A percentile compares a stretch with the other conserved stretches of the same genome.
Conservation (phyloP, 208 protist species). For the Leishmania amazonensis region DNA sequence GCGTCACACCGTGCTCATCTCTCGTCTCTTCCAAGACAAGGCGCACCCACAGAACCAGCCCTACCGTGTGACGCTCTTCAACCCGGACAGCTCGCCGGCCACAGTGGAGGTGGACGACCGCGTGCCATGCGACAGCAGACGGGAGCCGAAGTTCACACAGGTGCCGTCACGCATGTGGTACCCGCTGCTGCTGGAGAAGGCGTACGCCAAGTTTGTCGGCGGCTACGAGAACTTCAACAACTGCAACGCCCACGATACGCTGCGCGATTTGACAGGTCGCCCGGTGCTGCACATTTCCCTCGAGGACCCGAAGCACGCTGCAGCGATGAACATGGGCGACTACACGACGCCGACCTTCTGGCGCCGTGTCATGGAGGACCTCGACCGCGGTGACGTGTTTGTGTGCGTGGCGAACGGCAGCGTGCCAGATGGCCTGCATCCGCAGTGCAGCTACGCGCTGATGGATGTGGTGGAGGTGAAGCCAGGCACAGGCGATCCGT, state of each 20-base stretch:
- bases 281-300: slow-evolving; percentile 82
- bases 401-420: slow-evolving; percentile 64
- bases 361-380: slow-evolving; percentile 56
- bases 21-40: slow-evolving; percentile 72
- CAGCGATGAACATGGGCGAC: slow-evolving; percentile 72
- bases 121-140: slow-evolving; percentile 64
- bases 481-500: slow-evolving; percentile 40
- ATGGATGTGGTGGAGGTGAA: slow-evolving; percentile 62
- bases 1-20: slow-evolving; percentile 62
- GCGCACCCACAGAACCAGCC: slow-evolving; percentile 67
- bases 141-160: slow-evolving; percentile 78
- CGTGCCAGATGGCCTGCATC: slow-evolving; percentile 65
- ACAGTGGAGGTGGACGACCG: slow-evolving; percentile 81
- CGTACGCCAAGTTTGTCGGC: slow-evolving; percentile 91
- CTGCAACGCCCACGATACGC: slow-evolving; percentile 82
- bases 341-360: slow-evolving; percentile 72
- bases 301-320: slow-evolving; percentile 75
- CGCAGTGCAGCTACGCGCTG: slow-evolving; percentile 77
- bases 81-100: slow-evolving; percentile 68
- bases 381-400: slow-evolving; percentile 73
- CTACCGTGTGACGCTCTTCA: slow-evolving; percentile 78
- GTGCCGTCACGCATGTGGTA: slow-evolving; percentile 77
- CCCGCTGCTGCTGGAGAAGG: slow-evolving; percentile 89
- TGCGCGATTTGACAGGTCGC: slow-evolving; percentile 81
- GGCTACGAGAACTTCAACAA: slow-evolving; percentile 81